Base-by-base conservation (phyloP, 306 rosid species). In the Pueraria montana region DNA sequence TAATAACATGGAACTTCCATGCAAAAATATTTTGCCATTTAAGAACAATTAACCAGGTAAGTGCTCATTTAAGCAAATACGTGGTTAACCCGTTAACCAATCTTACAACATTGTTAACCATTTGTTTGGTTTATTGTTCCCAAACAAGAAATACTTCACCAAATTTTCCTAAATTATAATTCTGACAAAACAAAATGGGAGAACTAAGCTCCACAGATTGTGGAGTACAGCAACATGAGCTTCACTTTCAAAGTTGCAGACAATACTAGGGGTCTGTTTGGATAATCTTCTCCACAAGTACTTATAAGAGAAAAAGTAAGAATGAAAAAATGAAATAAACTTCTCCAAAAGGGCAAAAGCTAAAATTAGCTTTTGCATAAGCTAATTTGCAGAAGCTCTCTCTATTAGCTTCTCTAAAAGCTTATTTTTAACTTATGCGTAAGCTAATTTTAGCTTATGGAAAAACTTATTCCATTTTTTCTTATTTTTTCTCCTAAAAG, bases 161-260 rank as follows among this genome's bases (percentile, higher is more conserved):
- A 48, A 13, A 48, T 30, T 26, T 30, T 48, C 74, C 24, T 45
- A 64, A 58, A 48, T 34, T 12, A 48, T 64, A 77, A 77, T 46
- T 63, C 17, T 6, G 74, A 7, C 4, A 49, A 34, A 49, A 38
- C 45, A 77, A 66, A 23, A 14, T 7, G 32, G 18, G 36, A 48
- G 14, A 66, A 79, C 36, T 66, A 82, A 64, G 45, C 42, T 71
- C 74, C 48, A 56, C 23, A 16, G 48, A 4, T 61, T 11, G 45
- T 14, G 32, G 34, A 17, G 24, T 55, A 38, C 8, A 56, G 67
- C 40, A 36, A 18, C 45, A 79, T 42, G 1, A 58, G 32, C 70
- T 56, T 80, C 46, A 26, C 11, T 17, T 42, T 7, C 34, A 53
- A 43, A 52, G 36, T 65, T 20, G 53, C 70, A 36, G 52, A 18